Evolutionary conservation across 1,284 basidiomycete species (phyloP), one percentile per base, ranked within the genome.

Genomic region (Thelephora terrestris): DNA sequence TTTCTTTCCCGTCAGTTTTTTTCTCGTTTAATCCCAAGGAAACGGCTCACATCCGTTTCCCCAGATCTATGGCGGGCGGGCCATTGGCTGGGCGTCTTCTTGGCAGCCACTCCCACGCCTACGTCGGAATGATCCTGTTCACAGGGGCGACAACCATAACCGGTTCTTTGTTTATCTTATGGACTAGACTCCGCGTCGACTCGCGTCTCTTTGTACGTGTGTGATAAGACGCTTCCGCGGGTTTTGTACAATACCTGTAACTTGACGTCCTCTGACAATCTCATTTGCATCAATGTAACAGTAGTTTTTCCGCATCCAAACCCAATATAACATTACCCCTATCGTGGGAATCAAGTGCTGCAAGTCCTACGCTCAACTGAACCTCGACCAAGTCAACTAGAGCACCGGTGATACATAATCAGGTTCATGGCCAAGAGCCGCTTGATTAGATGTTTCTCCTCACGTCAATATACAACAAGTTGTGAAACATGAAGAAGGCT

Each of bases 1-100:
- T 81, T 23, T 79, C 81, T 0, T 67, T 83, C 42, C 78, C 80
- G 81, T 84, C 59, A 70, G 81, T 79, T 9, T 39, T 20, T 37
- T 43, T 20, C 7, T 29, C 20, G 18, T n/a, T 12, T 21, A 7
- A 12, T 44, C 35, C 16, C 17, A 23, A 27, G 32, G 18, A 9
- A n/a, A 29, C 12, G n/a, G 43, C 48, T 29, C 38, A 25, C 44
- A n/a, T n/a, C 46, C 18, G 35, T 14, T 44, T 12, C 21, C 47
- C n/a, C 52, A 83, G 81, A 27, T 72, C 81, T 2, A 65, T 84
- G 18, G 61, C 76, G 27, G 79, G 81, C 5, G 75, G 74, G 2
- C 81, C 81, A 2, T 68, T 71, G 14, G 81, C 76, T 7, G 81
- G 81, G 0, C 70, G 69, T 9, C 64, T 84, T 25, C 62, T 81